These are phyloP conservation scores for Lecanoromycetidae sp. DNA, from an alignment of 2,329 filamentous ascomycete genomes.

Conservation along the genomic window DNA sequence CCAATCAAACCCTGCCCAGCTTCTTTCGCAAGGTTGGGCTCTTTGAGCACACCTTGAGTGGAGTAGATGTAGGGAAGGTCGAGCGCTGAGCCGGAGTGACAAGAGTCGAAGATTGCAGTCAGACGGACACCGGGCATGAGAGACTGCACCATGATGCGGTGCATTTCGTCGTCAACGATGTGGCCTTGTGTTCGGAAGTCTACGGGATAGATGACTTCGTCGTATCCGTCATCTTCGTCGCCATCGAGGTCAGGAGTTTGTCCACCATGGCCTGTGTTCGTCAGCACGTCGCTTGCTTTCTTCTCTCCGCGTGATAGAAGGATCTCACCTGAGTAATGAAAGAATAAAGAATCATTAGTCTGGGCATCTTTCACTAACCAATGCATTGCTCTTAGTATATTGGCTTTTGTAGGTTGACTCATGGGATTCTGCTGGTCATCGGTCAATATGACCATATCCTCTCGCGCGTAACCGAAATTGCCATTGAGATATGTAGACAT, in stretches of 20 bases:
- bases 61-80: slow-evolving; percentile 57
- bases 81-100: slow-evolving; percentile 54
- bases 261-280: slow-evolving; percentile 53
- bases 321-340: slow-evolving; percentile 78
- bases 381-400: slow-evolving; percentile 91
- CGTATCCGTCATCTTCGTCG: slow-evolving; percentile 65
- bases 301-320: background rate
- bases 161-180: slow-evolving; percentile 69
- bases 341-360: slow-evolving; percentile 90
- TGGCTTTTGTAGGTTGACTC: slow-evolving; percentile 92
- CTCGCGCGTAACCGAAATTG: slow-evolving; percentile 81
- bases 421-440: slow-evolving; percentile 96
- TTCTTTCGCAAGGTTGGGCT: slow-evolving; percentile 56
- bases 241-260: slow-evolving; percentile 62
- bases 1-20: slow-evolving; percentile 52
- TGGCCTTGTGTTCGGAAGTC: slow-evolving; percentile 59
- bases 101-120: slow-evolving; percentile 58
- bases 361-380: slow-evolving; percentile 91
- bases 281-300: background rate
- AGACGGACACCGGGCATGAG: slow-evolving; percentile 70
- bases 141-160: slow-evolving; percentile 62
- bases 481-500: slow-evolving; percentile 86
- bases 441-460: slow-evolving; percentile 94
- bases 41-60: slow-evolving; percentile 56
- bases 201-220: slow-evolving; percentile 69